These are phyloP conservation scores for Talaromyces proteolyticus DNA, from an alignment of 495 filamentous ascomycete genomes.

Conservation along the genomic window DNA sequence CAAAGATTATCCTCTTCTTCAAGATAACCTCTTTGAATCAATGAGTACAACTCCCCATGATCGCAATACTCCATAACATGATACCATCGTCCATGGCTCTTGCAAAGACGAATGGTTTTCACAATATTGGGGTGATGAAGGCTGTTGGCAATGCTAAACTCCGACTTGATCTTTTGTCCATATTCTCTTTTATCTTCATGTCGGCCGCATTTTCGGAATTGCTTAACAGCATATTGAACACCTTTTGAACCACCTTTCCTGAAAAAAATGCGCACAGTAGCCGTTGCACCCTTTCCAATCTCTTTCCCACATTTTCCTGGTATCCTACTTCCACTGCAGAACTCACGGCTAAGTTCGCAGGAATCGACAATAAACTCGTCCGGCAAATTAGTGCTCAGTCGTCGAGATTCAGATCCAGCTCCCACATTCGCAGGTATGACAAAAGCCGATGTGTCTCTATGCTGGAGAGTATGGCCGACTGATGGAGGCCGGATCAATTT, in stretches of 20 bases:
- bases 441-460: constrained; percentile 5
- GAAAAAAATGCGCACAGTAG: constrained; percentile 65
- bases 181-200: constrained; percentile 61
- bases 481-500: constrained; percentile 9
- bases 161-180: constrained; percentile 72
- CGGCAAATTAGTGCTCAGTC: constrained; percentile 55
- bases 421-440: constrained; percentile 50
- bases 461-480: constrained; percentile 2
- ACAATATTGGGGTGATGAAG: constrained; percentile 76
- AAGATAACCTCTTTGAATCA: constrained; percentile 62
- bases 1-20: constrained; percentile 56
- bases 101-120: constrained; percentile 64
- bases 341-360: constrained; percentile 55
- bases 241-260: constrained; percentile 43
- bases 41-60: constrained; percentile 62
- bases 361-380: constrained; percentile 60
- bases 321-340: constrained; percentile 50
- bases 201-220: constrained; percentile 60
- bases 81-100: constrained; percentile 59
- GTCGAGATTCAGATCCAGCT: constrained; percentile 59
- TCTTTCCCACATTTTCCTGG: constrained; percentile 55
- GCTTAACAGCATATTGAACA: constrained; percentile 69
- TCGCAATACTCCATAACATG: constrained; percentile 84
- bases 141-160: constrained; percentile 72
- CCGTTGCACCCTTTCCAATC: constrained; percentile 67